Evolutionary conservation across 1,139 yeast genomes (phyloP).

Genomic region (Sugiyamaella neomexicana): DNA sequence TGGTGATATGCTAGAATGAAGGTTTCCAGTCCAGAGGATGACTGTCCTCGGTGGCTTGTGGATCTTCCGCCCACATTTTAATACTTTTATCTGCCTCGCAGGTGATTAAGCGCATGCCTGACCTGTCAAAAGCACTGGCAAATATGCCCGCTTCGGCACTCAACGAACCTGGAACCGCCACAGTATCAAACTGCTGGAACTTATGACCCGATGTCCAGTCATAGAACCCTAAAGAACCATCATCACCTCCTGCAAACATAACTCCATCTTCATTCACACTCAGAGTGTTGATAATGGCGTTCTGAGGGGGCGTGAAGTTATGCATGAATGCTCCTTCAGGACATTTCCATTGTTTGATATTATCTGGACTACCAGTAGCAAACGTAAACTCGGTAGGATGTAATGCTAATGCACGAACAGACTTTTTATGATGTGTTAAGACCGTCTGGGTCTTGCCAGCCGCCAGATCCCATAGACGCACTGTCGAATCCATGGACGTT

Average conservation of each 20-base stretch:
- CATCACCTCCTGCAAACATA: constrained; percentile 79
- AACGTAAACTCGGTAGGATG: constrained; percentile 76
- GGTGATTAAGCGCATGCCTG: constrained; percentile 78
- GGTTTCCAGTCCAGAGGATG: constrained; percentile 54
- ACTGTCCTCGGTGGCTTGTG: constrained; percentile 47
- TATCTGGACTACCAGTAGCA: constrained; percentile 79
- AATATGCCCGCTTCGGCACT: constrained; percentile 69
- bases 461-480: constrained; percentile 83
- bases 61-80: constrained; percentile 72
- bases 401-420: constrained; percentile 69
- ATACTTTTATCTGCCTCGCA: constrained; percentile 90
- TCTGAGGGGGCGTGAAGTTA: constrained; percentile 49
- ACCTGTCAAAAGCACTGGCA: constrained; percentile 72
- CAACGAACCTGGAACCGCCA: constrained; percentile 66
- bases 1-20: background rate
- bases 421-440: constrained; percentile 80
- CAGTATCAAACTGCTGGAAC: constrained; percentile 55
- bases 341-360: constrained; percentile 76
- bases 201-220: constrained; percentile 73
- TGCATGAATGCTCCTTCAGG: constrained; percentile 75
- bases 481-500: constrained; percentile 81
- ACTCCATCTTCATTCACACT: constrained; percentile 66
- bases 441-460: constrained; percentile 61
- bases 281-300: constrained; percentile 67
- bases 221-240: constrained; percentile 74